Percentiles rank a stretch among this genome's conserved stretches.
Conservation (phyloP, 2,329 filamentous ascomycete genomes). For the Calonectria pseudoturangicola region DNA sequence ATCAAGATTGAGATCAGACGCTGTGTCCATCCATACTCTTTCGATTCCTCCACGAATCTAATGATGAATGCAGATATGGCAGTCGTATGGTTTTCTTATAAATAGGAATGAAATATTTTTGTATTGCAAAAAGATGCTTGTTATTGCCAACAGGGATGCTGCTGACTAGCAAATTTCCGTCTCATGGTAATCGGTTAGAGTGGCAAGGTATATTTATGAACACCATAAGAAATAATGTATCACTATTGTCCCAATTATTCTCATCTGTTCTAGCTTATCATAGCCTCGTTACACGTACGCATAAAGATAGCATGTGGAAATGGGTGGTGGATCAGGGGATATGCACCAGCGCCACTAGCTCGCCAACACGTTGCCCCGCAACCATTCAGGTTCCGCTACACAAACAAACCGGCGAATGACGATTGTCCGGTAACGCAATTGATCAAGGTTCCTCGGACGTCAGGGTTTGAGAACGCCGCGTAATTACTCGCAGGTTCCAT, state of each 20-base stretch:
- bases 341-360: neutral
- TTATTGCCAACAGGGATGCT: too few species aligned
- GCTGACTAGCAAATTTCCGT: too few species aligned
- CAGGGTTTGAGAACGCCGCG: slow-evolving; percentile 24
- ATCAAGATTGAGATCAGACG: too few species aligned
- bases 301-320: neutral
- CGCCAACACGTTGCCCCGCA: slow-evolving; percentile 50
- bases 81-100: too few species aligned
- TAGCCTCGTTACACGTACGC: neutral
- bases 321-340: neutral
- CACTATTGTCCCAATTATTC: neutral
- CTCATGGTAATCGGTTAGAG: neutral
- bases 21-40: too few species aligned
- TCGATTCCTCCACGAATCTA: too few species aligned
- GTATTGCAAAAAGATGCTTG: neutral
- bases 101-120: too few species aligned
- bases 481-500: slow-evolving; percentile 11
- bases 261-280: neutral
- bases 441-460: neutral
- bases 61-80: too few species aligned
- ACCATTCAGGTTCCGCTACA: slow-evolving; percentile 46
- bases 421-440: slow-evolving; percentile 26
- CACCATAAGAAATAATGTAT: neutral
- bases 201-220: neutral
- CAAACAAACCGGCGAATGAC: slow-evolving; percentile 53